phyloP scores from a whole-genome alignment of 306 rosid genomes.

The Erythrophleum fordii region DNA sequence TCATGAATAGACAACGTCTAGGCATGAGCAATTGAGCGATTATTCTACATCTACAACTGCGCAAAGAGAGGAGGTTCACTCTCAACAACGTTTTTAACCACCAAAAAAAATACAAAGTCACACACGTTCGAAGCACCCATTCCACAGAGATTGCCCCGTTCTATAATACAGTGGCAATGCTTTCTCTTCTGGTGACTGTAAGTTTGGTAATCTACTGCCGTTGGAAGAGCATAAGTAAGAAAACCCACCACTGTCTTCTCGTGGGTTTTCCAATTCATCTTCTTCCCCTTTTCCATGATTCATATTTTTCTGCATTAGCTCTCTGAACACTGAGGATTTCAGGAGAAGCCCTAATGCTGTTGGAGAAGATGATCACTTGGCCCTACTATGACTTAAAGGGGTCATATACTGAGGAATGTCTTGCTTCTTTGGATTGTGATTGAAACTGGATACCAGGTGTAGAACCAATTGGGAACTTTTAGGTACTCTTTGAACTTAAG shows the following conservation, averaged over 20 bases:
- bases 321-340: conserved; percentile 72
- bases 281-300: conserved; percentile 46
- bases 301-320: conserved; percentile 64
- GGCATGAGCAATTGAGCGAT: conserved; percentile 26
- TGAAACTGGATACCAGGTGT: conserved; percentile 31
- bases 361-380: conserved; percentile 63
- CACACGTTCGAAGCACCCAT: conserved; percentile 46
- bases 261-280: conserved; percentile 41
- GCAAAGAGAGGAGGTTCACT: conserved; percentile 4
- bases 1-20: conserved; percentile 28
- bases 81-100: conserved; percentile 5
- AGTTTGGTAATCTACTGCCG: conserved; percentile 41
- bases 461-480: background rate
- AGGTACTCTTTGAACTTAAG: background rate
- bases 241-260: conserved; percentile 33
- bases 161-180: conserved; percentile 44
- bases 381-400: conserved; percentile 46
- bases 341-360: conserved; percentile 81
- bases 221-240: conserved; percentile 36
- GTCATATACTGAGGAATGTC: conserved; percentile 35
- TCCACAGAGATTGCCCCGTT: conserved; percentile 44
- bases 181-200: conserved; percentile 54
- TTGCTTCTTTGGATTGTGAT: conserved; percentile 38
- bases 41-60: conserved; percentile 35
- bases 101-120: conserved; percentile 29